Evolutionary conservation across 1,284 basidiomycete genomes (phyloP).

Genomic region (Cryptococcus depauperatus): DNA sequence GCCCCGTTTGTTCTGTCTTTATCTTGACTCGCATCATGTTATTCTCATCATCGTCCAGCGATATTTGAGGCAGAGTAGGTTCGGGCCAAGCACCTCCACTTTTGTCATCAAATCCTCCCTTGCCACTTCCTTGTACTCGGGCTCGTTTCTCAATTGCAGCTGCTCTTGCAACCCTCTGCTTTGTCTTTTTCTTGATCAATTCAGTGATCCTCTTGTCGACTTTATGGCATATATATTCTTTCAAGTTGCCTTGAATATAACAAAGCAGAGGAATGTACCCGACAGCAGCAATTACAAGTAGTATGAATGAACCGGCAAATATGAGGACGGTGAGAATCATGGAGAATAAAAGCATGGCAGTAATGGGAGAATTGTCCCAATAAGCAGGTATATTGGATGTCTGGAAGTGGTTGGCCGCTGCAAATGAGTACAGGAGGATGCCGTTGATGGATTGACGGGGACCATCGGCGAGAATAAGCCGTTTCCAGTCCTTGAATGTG

Average conservation of each 20-base stretch:
- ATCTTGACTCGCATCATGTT: conserved; percentile 23
- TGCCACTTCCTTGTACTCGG: conserved; percentile 64
- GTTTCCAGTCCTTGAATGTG: conserved; percentile 98
- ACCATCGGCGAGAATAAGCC: conserved; percentile 85
- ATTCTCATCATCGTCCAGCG: conserved; percentile 76
- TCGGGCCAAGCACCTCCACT: conserved; percentile 62
- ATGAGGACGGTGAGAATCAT: conserved; percentile 86
- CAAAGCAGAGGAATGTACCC: conserved; percentile 86
- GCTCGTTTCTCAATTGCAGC: conserved; percentile 80
- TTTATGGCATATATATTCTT: conserved; percentile 99
- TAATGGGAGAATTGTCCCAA: conserved; percentile 55
- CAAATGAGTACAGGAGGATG: conserved; percentile 85
- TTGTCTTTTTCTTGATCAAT: conserved; percentile 85
- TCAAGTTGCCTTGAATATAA: conserved; percentile 92
- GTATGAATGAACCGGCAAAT: conserved; percentile 71
- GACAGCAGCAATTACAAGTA: conserved; percentile 74
- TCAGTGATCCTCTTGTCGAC: conserved; percentile 95
- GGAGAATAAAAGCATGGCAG: conserved; percentile 72
- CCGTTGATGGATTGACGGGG: conserved; percentile 96
- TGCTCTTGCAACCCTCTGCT: conserved; percentile 73
- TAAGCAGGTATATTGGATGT: conserved; percentile 58
- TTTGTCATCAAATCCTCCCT: conserved; percentile 93
- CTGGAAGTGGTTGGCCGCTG: conserved; percentile 61
- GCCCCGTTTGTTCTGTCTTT: conserved; percentile 8
- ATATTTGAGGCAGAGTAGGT: conserved; percentile 88